A percentile compares a stretch with the other conserved stretches of the same genome.
phyloP scores from a whole-genome alignment of 1,139 yeast species.

The Candida gigantensis region DNA sequence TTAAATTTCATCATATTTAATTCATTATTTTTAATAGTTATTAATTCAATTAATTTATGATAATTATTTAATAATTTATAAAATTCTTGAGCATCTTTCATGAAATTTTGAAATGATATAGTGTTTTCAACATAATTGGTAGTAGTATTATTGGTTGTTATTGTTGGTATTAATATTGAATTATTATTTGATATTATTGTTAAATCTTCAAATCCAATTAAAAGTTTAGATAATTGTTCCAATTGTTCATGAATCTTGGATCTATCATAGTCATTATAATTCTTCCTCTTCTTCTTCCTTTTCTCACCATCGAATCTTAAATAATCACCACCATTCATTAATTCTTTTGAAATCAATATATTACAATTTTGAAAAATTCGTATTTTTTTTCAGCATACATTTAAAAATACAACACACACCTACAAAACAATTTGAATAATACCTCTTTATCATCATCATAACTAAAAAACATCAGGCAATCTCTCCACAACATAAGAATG shows the following conservation, averaged over 20 bases:
- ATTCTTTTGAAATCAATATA: too few species aligned
- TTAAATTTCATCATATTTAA: constrained; percentile 12
- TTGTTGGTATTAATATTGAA: background rate
- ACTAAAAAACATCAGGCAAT: constrained; percentile 85
- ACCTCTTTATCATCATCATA: too few species aligned
- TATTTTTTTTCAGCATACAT: too few species aligned
- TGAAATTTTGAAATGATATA: constrained; percentile 6
- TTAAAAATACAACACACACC: too few species aligned
- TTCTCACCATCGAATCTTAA: too few species aligned
- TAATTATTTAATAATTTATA: constrained; percentile 12
- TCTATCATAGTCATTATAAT: too few species aligned
- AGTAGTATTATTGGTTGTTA: background rate
- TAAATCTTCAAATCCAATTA: constrained; percentile 4
- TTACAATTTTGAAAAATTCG: too few species aligned
- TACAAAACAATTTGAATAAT: too few species aligned
- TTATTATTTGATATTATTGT: constrained; percentile 4
- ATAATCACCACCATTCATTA: too few species aligned
- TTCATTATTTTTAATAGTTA: constrained; percentile 13
- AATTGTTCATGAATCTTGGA: constrained; percentile 4
- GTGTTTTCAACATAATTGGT: constrained; percentile 3
- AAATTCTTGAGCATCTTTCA: too few species aligned
- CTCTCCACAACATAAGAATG: constrained; percentile 91
- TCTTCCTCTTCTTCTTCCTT: too few species aligned
- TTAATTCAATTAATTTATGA: constrained; percentile 11
- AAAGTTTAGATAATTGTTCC: constrained; percentile 1